phyloP scores from a whole-genome alignment of 1,284 basidiomycete species.

The Naganishia cerealis region DNA sequence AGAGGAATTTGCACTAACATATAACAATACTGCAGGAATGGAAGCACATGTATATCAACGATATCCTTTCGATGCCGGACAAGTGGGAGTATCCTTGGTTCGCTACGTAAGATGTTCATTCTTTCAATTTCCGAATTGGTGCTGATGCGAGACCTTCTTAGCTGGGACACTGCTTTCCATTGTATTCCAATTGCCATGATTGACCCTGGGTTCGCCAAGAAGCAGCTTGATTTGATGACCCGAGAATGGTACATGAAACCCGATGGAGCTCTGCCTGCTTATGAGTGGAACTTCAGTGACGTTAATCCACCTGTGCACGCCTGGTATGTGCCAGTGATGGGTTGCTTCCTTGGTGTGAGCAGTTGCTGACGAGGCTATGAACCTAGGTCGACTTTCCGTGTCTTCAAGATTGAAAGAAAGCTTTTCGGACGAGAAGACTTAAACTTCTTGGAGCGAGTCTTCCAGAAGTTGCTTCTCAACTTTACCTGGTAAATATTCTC shows the following conservation, averaged over 20 bases:
- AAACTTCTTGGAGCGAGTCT: slow-evolving; percentile 91
- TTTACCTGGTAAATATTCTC: slow-evolving; percentile 70
- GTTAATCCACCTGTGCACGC: slow-evolving; percentile 97
- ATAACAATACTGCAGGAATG: slow-evolving; percentile 65
- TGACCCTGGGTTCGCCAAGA: slow-evolving; percentile 93
- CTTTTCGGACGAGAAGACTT: slow-evolving; percentile 86
- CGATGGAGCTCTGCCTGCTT: slow-evolving; percentile 94
- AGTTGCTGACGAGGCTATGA: slow-evolving; percentile 1
- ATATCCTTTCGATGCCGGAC: slow-evolving; percentile 97
- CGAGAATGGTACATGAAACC: slow-evolving; percentile 98
- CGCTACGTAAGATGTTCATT: slow-evolving; percentile 59
- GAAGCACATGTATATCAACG: slow-evolving; percentile 91
- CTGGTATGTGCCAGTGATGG: slow-evolving; percentile 61
- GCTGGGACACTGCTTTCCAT: slow-evolving; percentile 95
- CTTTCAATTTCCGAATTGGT: not conserved
- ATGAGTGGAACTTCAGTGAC: slow-evolving; percentile 98
- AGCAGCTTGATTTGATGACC: slow-evolving; percentile 91
- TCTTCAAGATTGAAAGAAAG: slow-evolving; percentile 98
- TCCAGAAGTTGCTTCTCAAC: slow-evolving; percentile 94
- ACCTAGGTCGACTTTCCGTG: slow-evolving; percentile 83
- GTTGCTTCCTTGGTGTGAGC: not conserved
- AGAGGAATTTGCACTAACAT: slow-evolving; percentile 17
- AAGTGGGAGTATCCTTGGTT: slow-evolving; percentile 99
- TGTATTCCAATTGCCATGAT: slow-evolving; percentile 94
- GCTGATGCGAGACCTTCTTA: slow-evolving; percentile 35